phyloP scores from a whole-genome alignment of 805 yeast species.

The Kodamaea restingae region DNA sequence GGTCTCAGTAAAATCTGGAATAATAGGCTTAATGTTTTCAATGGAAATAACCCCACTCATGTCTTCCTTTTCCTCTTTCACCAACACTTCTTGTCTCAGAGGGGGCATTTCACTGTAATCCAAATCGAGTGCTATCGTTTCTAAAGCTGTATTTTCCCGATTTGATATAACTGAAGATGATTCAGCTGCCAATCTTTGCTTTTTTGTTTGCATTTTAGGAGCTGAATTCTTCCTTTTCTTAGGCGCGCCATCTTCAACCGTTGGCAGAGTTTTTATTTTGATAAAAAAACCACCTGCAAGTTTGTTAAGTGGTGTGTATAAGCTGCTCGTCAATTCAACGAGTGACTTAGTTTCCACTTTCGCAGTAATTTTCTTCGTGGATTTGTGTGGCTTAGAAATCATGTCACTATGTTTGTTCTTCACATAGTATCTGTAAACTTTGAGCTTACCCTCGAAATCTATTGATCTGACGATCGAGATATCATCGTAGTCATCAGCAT shows the following conservation, averaged over 20 bases:
- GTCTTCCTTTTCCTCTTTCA: not conserved
- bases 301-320: slow-evolving; percentile 21
- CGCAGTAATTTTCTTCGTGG: slow-evolving; percentile 6
- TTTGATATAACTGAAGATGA: slow-evolving; percentile 4
- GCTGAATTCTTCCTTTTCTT: slow-evolving; percentile 3
- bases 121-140: too few species aligned
- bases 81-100: not conserved
- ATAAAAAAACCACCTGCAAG: slow-evolving; percentile 21
- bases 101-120: too few species aligned
- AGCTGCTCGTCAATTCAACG: slow-evolving; percentile 15
- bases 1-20: slow-evolving; percentile 1
- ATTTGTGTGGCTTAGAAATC: slow-evolving; percentile 9
- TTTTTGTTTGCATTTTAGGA: not conserved
- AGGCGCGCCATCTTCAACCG: not conserved
- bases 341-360: slow-evolving; percentile 10
- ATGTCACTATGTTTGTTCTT: slow-evolving; percentile 12
- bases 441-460: slow-evolving; percentile 70
- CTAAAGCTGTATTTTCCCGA: too few species aligned
- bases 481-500: slow-evolving; percentile 23
- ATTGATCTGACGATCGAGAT: slow-evolving; percentile 51
- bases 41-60: not conserved
- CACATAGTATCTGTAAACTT: slow-evolving; percentile 58
- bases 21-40: not conserved
- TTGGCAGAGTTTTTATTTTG: slow-evolving; percentile 7
- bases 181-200: not conserved